Conservation (phyloP, 441 rosid species). For the Euphorbia celastroides region DNA sequence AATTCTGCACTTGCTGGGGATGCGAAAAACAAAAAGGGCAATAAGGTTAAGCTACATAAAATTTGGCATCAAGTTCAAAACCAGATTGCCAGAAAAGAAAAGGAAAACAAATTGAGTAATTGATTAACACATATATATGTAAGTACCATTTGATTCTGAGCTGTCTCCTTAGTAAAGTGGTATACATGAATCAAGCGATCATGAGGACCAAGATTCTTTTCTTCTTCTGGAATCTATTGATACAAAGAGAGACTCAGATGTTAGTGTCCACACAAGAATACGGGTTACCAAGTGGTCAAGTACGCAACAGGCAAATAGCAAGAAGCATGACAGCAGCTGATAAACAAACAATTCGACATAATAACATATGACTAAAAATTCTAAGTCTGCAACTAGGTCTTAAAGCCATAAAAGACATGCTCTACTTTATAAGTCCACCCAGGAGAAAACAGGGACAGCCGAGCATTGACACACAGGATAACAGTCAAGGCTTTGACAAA, state of each 20-base stretch:
- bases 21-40: constrained; percentile 15
- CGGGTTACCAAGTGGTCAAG: not conserved
- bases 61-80: constrained; percentile 6
- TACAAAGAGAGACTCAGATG: constrained; percentile 12
- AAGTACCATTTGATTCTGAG: constrained; percentile 75
- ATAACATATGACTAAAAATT: not conserved
- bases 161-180: constrained; percentile 76
- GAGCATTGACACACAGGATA: not conserved
- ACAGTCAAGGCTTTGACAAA: not conserved
- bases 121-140: constrained; percentile 16
- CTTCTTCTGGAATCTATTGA: constrained; percentile 88
- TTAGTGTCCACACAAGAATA: constrained; percentile 1
- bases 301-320: not conserved
- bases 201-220: constrained; percentile 75
- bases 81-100: constrained; percentile 3
- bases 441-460: not conserved
- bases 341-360: not conserved
- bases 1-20: constrained; percentile 85
- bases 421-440: too few relatives aligned
- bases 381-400: not conserved
- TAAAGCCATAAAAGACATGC: not conserved
- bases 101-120: not conserved
- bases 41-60: not conserved
- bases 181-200: constrained; percentile 94
- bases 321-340: not conserved